These are phyloP conservation scores for Brassica hybrid DNA, from an alignment of 441 rosid genomes.

Conservation along the genomic window DNA sequence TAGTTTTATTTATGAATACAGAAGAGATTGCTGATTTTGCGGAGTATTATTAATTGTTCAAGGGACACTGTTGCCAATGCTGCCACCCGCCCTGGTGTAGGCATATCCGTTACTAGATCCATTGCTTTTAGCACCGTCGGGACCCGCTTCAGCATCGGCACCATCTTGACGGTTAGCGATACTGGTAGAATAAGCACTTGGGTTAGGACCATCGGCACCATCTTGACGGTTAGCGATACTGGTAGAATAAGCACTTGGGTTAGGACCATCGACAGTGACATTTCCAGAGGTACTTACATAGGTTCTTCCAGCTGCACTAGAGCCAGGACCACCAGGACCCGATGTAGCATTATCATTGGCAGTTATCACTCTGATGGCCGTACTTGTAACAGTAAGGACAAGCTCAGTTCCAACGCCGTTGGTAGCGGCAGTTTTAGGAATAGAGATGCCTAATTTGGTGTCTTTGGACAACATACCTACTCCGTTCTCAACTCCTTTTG, in stretches of 20 bases:
- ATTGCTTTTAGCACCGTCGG: too few species aligned
- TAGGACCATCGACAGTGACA: slow-evolving; percentile 1
- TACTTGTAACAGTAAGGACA: not conserved
- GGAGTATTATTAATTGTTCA: too few species aligned
- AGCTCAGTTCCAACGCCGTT: slow-evolving; percentile 14
- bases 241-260: not conserved
- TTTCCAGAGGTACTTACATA: not conserved
- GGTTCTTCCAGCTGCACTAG: not conserved
- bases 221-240: not conserved
- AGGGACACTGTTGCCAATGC: too few species aligned
- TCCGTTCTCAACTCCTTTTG: not conserved
- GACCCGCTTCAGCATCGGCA: not conserved
- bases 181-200: not conserved
- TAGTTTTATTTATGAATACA: too few species aligned
- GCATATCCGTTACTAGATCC: too few species aligned
- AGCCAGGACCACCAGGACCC: not conserved
- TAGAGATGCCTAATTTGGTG: not conserved
- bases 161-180: not conserved
- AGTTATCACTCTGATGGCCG: not conserved
- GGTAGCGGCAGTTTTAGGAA: slow-evolving; percentile 3
- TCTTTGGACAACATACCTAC: slow-evolving; percentile 7
- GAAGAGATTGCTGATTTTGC: too few species aligned
- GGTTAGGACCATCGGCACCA: not conserved
- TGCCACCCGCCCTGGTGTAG: too few species aligned
- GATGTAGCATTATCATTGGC: not conserved